Conservation (phyloP, 805 yeast genomes). For the Nakazawaea wickerhamii region DNA sequence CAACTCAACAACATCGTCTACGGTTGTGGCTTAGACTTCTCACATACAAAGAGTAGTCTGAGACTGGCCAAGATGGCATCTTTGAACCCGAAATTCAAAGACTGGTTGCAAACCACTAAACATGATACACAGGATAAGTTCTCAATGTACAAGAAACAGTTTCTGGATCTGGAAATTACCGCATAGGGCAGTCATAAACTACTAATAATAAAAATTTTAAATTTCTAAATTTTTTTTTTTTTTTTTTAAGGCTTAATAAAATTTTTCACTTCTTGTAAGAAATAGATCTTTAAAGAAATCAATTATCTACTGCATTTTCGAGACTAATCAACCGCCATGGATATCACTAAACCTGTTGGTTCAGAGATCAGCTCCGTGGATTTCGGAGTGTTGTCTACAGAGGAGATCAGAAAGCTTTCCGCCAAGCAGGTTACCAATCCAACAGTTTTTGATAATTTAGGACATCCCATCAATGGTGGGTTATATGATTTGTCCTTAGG, state of each 20-base stretch:
- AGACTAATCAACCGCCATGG: conserved; percentile 50
- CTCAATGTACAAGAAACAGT: neutral
- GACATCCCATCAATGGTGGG: conserved; percentile 94
- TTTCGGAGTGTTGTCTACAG: conserved; percentile 76
- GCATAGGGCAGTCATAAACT: conserved; percentile 4
- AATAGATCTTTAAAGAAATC: neutral
- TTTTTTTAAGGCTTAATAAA: conserved; percentile 1
- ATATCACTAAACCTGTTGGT: conserved; percentile 94
- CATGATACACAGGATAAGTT: neutral
- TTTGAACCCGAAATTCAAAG: conserved; percentile 3
- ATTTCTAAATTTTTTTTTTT: conserved; percentile 6
- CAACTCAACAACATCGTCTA: neutral
- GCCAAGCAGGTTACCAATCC: conserved; percentile 96
- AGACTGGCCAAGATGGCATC: conserved; percentile 7
- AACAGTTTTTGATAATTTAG: conserved; percentile 90
- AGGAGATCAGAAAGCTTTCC: conserved; percentile 79
- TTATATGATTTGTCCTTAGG: conserved; percentile 93
- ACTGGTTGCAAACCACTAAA: neutral
- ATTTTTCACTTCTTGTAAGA: conserved; percentile 3
- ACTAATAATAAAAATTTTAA: neutral
- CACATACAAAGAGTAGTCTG: neutral
- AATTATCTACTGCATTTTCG: neutral
- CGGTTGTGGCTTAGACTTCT: conserved; percentile 13
- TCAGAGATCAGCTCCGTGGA: conserved; percentile 90
- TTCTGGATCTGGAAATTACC: conserved; percentile 5